These are phyloP conservation scores for Tilletia indica DNA, from an alignment of 1,284 basidiomycete genomes.

Conservation along the genomic window DNA sequence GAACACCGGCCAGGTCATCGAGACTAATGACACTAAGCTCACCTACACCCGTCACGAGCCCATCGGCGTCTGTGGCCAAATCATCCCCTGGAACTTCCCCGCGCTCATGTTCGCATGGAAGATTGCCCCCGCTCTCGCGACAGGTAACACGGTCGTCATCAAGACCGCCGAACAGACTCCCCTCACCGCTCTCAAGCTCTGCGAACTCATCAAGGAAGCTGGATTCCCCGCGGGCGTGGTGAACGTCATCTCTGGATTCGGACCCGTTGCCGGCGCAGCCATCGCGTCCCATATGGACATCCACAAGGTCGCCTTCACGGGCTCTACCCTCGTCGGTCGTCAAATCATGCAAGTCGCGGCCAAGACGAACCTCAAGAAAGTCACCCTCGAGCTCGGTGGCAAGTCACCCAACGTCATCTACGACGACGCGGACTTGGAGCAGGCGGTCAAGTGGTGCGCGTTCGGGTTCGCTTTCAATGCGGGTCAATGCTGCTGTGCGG, in stretches of 20 bases:
- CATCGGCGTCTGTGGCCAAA: conserved; percentile 71
- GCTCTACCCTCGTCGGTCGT: conserved; percentile 69
- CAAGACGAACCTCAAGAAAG: conserved; percentile 67
- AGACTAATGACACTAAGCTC: conserved; percentile 73
- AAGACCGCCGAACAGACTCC: conserved; percentile 78
- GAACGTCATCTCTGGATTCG: conserved; percentile 73
- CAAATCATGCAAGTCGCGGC: conserved; percentile 80
- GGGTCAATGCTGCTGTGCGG: conserved; percentile 78
- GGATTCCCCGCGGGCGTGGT: conserved; percentile 85
- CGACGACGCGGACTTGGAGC: conserved; percentile 65
- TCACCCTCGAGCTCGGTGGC: conserved; percentile 59
- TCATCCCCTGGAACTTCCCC: conserved; percentile 69
- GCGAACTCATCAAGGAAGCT: conserved; percentile 73
- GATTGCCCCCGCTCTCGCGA: conserved; percentile 60
- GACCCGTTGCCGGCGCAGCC: conserved; percentile 73
- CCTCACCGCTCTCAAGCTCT: conserved; percentile 71
- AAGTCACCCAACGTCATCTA: conserved; percentile 62
- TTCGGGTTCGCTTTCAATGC: conserved; percentile 19
- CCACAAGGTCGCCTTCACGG: conserved; percentile 60
- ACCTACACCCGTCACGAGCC: conserved; percentile 78
- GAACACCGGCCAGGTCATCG: conserved; percentile 76
- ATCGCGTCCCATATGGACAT: conserved; percentile 63
- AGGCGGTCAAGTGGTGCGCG: conserved; percentile 59
- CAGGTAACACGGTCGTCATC: conserved; percentile 49
- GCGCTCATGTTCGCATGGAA: conserved; percentile 70